Evolutionary conservation across 257 asterid species (phyloP), one percentile per base, ranked within the genome.

Genomic region (Solanum ossicruentum): DNA sequence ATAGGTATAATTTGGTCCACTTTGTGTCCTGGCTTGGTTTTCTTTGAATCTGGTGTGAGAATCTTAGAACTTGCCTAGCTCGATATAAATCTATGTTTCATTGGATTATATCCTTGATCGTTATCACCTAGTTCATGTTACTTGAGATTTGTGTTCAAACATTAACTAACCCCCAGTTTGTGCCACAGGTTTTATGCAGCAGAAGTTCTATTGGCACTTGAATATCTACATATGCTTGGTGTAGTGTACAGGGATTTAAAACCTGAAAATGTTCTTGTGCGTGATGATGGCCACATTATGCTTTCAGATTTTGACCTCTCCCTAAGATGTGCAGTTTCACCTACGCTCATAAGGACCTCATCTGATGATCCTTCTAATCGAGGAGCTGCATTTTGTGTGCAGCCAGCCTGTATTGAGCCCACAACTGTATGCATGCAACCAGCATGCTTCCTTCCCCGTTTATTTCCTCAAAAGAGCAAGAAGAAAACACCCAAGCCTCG

Each of bases 141-240:
- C 5, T 70, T 70, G 78, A 39, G 5, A 9, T 70, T 39, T 39
- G 52, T 17, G 9, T 70, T 39, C 79, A 77, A 77, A 49, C 17
- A 26, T 77, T 51, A 77, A 51, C 63, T 23, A 49, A 47, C 3
- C 79, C 77, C 47, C 39, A 16, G 12, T 83, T 67, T 54, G 66
- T 73, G 60, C 51, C 60, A 57, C 93, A 94, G 98, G 89, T 94
- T 94, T 84, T 94, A 94, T 66, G 97, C 97, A 69, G 98, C 98
- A 9, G 98, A 94, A 88, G 98, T 92, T 89, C 91, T 93, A 17
- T 84, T 94, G 89, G 94, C 98, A 20, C 93, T 94, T 6, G 98
- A 94, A 90, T 94, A 94, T 88, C 95, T 94, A 80, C 98, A 94
- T 90, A 93, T 95, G 97, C 92, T 95, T 39, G 98, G 98, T 84